Evolutionary conservation across 2,329 filamentous ascomycete species (phyloP).

Genomic region (Monosporascus ibericus): DNA sequence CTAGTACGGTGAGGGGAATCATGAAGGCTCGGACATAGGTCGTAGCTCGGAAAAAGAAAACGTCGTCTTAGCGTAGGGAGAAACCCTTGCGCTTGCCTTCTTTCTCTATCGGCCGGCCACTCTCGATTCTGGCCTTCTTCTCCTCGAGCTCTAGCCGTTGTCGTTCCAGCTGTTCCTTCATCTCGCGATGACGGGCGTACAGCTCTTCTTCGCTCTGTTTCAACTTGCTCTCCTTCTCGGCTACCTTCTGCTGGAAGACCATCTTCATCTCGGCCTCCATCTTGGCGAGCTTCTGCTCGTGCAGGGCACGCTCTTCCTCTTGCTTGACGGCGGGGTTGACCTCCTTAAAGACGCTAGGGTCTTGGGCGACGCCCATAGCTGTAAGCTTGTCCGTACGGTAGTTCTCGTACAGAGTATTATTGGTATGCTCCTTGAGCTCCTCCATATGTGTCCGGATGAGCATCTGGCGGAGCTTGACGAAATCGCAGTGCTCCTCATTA

Average conservation of each 20-base stretch:
- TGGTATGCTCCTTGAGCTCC: constrained; percentile 99
- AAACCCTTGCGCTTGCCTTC: constrained; percentile 99
- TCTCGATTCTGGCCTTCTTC: constrained; percentile 95
- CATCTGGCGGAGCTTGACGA: constrained; percentile 99
- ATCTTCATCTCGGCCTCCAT: constrained; percentile 99
- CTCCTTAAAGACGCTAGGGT: constrained; percentile 99
- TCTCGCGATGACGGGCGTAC: constrained; percentile 95
- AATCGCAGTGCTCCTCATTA: constrained; percentile 99
- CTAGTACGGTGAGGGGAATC: constrained; percentile 54
- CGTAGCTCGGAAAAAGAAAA: constrained; percentile 30
- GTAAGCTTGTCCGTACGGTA: constrained; percentile 99
- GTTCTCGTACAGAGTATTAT: constrained; percentile 98
- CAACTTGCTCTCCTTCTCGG: constrained; percentile 98
- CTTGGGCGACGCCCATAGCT: constrained; percentile 95
- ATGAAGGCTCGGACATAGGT: constrained; percentile 52
- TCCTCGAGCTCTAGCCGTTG: constrained; percentile 94
- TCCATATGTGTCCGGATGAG: constrained; percentile 99
- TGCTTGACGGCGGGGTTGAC: constrained; percentile 99
- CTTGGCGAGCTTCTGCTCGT: constrained; percentile 99
- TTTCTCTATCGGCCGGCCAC: constrained; percentile 91
- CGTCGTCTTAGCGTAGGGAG: constrained; percentile 75
- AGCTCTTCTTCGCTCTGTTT: constrained; percentile 99
- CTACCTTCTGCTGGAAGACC: constrained; percentile 99
- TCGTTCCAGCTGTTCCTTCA: constrained; percentile 98
- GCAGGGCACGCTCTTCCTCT: constrained; percentile 94